These are phyloP conservation scores for Psilocybe sp. DNA, from an alignment of 768 basidiomycete species.

Conservation along the genomic window DNA sequence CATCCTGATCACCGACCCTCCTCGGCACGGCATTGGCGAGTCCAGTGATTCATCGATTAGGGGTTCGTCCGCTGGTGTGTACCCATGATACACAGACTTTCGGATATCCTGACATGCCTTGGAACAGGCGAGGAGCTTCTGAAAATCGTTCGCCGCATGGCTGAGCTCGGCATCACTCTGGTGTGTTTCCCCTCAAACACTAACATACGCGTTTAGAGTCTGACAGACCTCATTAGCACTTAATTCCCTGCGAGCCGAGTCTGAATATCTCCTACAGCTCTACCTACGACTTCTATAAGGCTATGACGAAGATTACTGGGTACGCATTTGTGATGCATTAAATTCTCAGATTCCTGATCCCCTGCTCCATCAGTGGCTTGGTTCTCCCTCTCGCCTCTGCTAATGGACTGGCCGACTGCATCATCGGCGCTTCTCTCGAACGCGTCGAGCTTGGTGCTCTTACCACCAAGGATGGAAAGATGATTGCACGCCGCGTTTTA, in stretches of 20 bases:
- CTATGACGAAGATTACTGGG: background rate
- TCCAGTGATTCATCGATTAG: slow-evolving; percentile 4
- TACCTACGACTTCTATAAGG: background rate
- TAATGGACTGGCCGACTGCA: background rate
- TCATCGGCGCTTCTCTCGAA: background rate
- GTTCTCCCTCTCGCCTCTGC: background rate
- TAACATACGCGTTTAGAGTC: background rate
- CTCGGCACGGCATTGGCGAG: slow-evolving; percentile 16
- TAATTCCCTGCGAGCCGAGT: background rate
- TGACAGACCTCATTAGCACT: background rate
- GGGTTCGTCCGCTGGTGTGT: too few relatives aligned
- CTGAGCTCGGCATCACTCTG: background rate
- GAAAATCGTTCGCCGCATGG: background rate
- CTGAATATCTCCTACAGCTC: background rate
- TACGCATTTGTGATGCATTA: too few relatives aligned
- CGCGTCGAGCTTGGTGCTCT: background rate
- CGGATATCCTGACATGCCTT: too few relatives aligned
- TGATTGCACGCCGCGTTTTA: background rate
- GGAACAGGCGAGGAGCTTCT: too few relatives aligned
- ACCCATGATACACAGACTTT: too few relatives aligned
- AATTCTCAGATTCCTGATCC: too few relatives aligned
- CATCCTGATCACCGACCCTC: slow-evolving; percentile 16
- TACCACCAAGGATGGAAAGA: background rate
- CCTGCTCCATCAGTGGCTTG: background rate
- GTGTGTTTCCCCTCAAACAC: background rate